A percentile compares a stretch with the other conserved stretches of the same genome.
Conservation (phyloP, 257 asterid species). For the Scutellaria galericulata region DNA sequence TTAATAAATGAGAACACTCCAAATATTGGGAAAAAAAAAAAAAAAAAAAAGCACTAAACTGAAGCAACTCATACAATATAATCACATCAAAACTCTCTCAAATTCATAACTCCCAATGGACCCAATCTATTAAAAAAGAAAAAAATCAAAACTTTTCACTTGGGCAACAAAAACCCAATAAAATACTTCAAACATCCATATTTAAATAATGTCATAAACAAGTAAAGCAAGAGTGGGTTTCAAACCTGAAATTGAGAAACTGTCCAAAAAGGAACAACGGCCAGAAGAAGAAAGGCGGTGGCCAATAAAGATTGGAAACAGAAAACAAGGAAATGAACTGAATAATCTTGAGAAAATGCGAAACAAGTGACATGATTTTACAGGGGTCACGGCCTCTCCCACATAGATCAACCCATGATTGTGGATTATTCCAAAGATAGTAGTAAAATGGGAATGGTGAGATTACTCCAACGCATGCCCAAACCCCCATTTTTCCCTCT, state of each 20-base stretch:
- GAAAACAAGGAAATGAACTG: slow-evolving; percentile 69
- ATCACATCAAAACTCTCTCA: background rate
- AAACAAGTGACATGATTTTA: slow-evolving; percentile 67
- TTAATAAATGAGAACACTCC: background rate
- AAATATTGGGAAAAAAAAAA: slow-evolving; percentile 9
- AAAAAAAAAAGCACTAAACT: background rate
- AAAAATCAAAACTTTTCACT: slow-evolving; percentile 7
- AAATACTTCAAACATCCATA: slow-evolving; percentile 10
- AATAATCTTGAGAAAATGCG: slow-evolving; percentile 73
- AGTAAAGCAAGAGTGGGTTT: slow-evolving; percentile 11
- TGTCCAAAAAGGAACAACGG: slow-evolving; percentile 80
- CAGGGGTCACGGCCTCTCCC: slow-evolving; percentile 79
- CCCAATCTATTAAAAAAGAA: background rate
- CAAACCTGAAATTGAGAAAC: slow-evolving; percentile 89
- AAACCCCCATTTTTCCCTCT: slow-evolving; percentile 60
- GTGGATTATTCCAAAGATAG: slow-evolving; percentile 84
- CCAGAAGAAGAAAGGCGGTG: slow-evolving; percentile 92
- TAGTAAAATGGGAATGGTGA: slow-evolving; percentile 91
- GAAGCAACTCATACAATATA: slow-evolving; percentile 8
- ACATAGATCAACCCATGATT: slow-evolving; percentile 81
- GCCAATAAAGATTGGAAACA: slow-evolving; percentile 84
- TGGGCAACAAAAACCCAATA: background rate
- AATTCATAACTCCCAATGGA: background rate
- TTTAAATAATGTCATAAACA: background rate
- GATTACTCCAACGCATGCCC: slow-evolving; percentile 69